Conservation (phyloP, 2,329 filamentous ascomycete genomes). For the Ophidiomyces ophidiicola region DNA sequence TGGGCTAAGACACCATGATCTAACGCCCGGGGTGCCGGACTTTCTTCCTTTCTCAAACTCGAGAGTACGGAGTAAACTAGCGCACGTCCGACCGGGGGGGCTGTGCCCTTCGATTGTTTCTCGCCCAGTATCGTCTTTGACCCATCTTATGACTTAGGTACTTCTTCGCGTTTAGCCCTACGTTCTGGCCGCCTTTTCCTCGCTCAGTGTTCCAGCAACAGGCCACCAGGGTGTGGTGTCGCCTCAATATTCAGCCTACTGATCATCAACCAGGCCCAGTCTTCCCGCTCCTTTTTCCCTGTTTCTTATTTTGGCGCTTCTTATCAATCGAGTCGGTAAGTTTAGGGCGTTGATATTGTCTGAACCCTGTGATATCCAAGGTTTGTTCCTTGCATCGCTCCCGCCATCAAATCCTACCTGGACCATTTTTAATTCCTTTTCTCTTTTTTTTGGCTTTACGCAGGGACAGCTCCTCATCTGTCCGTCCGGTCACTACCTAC, state of each 20-base stretch:
- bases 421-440: neutral
- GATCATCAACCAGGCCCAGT: too few relatives aligned
- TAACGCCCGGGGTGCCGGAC: conserved; percentile 2
- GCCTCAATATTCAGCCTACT: too few relatives aligned
- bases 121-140: too few relatives aligned
- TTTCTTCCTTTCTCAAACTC: neutral
- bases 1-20: conserved; percentile 9
- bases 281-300: neutral
- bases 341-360: neutral
- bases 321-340: too few relatives aligned
- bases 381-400: neutral
- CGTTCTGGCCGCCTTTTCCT: too few relatives aligned
- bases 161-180: too few relatives aligned
- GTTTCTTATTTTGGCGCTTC: neutral
- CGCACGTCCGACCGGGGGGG: too few relatives aligned
- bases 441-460: neutral
- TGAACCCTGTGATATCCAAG: neutral
- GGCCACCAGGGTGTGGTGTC: too few relatives aligned
- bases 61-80: too few relatives aligned
- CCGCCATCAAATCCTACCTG: neutral
- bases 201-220: too few relatives aligned
- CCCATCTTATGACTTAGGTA: too few relatives aligned
- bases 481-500: neutral
- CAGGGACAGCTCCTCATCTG: conserved; percentile 1
- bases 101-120: too few relatives aligned